phyloP scores from a whole-genome alignment of 331 rosid species.

The Rosa hybrid region DNA sequence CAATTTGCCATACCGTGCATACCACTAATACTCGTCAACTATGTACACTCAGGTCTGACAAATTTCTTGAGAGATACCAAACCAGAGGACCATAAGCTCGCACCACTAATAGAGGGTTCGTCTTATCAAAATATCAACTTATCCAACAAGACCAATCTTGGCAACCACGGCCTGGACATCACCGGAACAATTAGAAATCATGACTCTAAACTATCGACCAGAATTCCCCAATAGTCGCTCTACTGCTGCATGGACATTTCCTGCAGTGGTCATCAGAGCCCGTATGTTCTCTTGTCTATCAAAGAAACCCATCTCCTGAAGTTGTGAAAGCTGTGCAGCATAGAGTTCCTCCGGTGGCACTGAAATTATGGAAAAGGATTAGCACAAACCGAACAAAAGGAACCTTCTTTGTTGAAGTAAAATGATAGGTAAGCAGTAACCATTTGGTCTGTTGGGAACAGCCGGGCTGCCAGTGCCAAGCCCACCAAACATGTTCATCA shows the following conservation, averaged over 20 bases:
- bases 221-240: slow-evolving; percentile 76
- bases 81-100: background rate
- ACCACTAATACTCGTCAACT: background rate
- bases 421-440: slow-evolving; percentile 32
- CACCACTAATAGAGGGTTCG: slow-evolving; percentile 5
- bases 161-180: background rate
- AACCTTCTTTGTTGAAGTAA: background rate
- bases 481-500: slow-evolving; percentile 91
- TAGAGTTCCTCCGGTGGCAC: slow-evolving; percentile 83
- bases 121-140: slow-evolving; percentile 1
- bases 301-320: slow-evolving; percentile 90
- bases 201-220: slow-evolving; percentile 45
- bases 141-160: slow-evolving; percentile 1
- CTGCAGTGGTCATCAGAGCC: slow-evolving; percentile 78
- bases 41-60: slow-evolving; percentile 8
- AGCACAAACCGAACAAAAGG: background rate
- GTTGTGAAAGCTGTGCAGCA: slow-evolving; percentile 78
- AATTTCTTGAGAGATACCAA: background rate
- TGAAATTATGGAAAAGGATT: slow-evolving; percentile 27
- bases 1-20: slow-evolving; percentile 1
- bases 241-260: slow-evolving; percentile 80
- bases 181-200: background rate
- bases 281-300: slow-evolving; percentile 78
- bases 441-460: slow-evolving; percentile 68
- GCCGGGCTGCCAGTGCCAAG: slow-evolving; percentile 84